Base-by-base conservation (phyloP, 768 basidiomycete genomes). In the Boletus subparvulus region DNA sequence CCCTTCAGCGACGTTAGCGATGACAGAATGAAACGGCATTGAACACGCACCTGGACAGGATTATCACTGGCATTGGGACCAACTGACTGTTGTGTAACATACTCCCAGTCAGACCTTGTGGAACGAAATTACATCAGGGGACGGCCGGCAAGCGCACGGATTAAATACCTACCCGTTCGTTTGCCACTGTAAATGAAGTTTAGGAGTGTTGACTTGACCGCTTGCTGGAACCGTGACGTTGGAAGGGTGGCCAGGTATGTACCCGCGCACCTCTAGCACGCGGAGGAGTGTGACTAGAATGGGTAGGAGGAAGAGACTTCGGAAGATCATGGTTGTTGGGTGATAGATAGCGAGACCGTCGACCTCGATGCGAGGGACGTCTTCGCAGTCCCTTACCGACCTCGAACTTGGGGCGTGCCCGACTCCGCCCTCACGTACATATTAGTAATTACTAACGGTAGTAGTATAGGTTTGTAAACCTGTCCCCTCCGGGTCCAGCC, bases 171-270 rank as follows among this genome's bases (percentile, higher is more conserved):
- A 79, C 80, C 79, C 83, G 40, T 82, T 76, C 50, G 74, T 73
- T 66, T 78, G 81, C 87, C 86, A 89, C 59, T 83, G 78, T 54
- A 89, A 65, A 61, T 77, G 71, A 48, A 94, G 76, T 24, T 75
- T 78, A 4, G 65, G 57, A 12, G 55, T n/a, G 61, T 86, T 86
- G 1, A 81, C 81, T 21, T 79, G 72, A 67, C 86, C 84, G 48
- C 78, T 66, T 13, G 75, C 77, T 17, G 75, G 75, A 19, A 70
- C 60, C 0, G 88, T 85, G 54, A 81, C 76, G 69, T 94, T 94
- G 35, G 87, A 87, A 16, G 88, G 79, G 12, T 74, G 67, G 3
- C 92, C 92, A 0, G 92, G 91, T 59, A 90, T 81, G 69, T 92
- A 94, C 1, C 75, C 83, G 19, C 52, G 54, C 8, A 62, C 72